phyloP scores from a whole-genome alignment of 2,329 filamentous ascomycete genomes.

The Gaeumannomyces sp. region DNA sequence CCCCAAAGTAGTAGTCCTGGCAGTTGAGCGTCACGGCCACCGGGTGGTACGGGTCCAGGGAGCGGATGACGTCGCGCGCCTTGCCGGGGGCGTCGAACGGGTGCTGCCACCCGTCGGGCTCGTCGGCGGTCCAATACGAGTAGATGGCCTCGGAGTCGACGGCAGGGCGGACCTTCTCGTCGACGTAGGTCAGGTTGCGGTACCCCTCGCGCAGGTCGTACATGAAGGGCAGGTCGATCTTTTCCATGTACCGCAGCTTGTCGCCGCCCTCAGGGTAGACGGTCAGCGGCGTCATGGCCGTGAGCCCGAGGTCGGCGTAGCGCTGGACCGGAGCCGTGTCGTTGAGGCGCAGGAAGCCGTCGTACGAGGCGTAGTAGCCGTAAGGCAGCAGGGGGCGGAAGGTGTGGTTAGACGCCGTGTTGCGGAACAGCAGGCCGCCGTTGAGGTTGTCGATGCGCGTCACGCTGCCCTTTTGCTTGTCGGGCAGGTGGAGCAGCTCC shows the following conservation, averaged over 20 bases:
- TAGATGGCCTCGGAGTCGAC: constrained; percentile 20
- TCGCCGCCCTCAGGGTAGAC: constrained; percentile 26
- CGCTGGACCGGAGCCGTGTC: constrained; percentile 26
- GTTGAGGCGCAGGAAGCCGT: constrained; percentile 35
- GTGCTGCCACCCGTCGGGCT: constrained; percentile 20
- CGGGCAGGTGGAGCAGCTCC: constrained; percentile 36
- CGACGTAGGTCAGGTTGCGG: constrained; percentile 31
- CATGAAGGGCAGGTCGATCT: constrained; percentile 33
- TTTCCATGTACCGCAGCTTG: constrained; percentile 34
- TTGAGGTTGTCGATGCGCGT: constrained; percentile 39
- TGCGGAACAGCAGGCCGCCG: constrained; percentile 35
- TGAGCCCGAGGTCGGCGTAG: constrained; percentile 34
- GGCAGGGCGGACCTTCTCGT: constrained; percentile 3
- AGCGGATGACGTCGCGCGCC: constrained; percentile 31
- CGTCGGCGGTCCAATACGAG: constrained; percentile 23
- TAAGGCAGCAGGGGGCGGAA: constrained; percentile 39
- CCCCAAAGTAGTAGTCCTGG: constrained; percentile 52
- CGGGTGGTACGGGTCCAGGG: constrained; percentile 55
- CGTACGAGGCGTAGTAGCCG: constrained; percentile 37
- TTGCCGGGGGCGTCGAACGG: constrained; percentile 4
- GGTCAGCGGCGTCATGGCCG: constrained; percentile 37
- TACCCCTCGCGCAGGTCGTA: constrained; percentile 39
- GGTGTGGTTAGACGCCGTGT: constrained; percentile 24
- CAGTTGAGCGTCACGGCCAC: constrained; percentile 55
- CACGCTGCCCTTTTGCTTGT: constrained; percentile 35